These are phyloP conservation scores for Helichrysum umbraculigerum DNA, from an alignment of 129 eudicot species.

Conservation along the genomic window DNA sequence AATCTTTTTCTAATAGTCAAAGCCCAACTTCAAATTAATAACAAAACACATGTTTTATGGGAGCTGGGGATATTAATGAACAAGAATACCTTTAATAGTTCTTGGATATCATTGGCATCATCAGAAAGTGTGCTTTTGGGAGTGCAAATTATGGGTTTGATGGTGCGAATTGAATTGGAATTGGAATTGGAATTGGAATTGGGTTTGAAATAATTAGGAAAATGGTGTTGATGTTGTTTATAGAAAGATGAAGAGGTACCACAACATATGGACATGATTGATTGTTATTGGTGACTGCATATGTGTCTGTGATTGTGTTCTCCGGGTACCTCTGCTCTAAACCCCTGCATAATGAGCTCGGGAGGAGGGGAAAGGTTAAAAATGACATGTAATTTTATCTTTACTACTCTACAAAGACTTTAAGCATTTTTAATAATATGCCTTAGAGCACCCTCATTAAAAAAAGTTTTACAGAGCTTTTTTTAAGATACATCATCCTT, in stretches of 20 bases:
- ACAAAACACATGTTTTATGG: background rate
- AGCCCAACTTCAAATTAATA: background rate
- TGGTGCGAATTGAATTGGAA: constrained; percentile 17
- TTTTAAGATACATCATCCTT: too few relatives aligned
- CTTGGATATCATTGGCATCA: constrained; percentile 31
- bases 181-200: constrained; percentile 25
- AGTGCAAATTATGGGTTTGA: constrained; percentile 12
- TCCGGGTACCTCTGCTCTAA: background rate
- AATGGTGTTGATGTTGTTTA: background rate
- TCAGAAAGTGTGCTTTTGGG: constrained; percentile 32
- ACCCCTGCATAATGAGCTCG: background rate
- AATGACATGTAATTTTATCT: too few relatives aligned
- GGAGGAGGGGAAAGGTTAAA: background rate
- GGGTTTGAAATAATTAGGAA: constrained; percentile 19
- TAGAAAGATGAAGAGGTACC: constrained; percentile 24
- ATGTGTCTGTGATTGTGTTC: background rate
- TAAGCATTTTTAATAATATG: too few relatives aligned
- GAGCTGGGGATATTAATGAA: background rate
- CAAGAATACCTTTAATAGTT: constrained; percentile 29
- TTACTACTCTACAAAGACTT: too few relatives aligned
- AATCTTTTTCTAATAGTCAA: background rate
- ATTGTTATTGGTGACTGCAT: background rate
- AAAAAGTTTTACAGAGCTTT: too few relatives aligned
- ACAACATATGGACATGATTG: constrained; percentile 21
- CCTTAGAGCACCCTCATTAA: too few relatives aligned